Base-by-base conservation (phyloP, 1,284 basidiomycete genomes). In the Sporisorium iseilematis-ciliati region DNA sequence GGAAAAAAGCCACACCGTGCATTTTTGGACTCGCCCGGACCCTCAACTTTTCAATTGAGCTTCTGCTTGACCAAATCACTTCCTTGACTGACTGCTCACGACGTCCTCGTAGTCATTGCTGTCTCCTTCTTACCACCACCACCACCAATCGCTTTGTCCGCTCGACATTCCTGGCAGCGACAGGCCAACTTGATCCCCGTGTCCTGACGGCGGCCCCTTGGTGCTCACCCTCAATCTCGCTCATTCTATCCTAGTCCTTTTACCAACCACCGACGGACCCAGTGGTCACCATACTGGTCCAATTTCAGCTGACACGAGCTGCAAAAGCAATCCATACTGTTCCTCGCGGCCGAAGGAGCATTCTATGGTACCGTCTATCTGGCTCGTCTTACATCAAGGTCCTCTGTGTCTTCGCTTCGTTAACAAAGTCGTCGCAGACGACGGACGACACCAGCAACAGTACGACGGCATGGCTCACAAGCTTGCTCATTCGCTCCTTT, bases 101-200 rank as follows among this genome's bases (percentile, higher is more conserved):
- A 20, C n/a, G 21, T 21, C 41, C 8, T 55, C 18, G 42, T 5
- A n/a, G 4, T 46, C 46, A 10, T 41, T 29, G 16, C 29, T 11
- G 16, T 35, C 43, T 48, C 0, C 31, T 26, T 38, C 33, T 38
- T n/a, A 31, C 51, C 33, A 31, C 50, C 11, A 43, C 45, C 58
- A 65, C 41, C 68, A 64, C 57, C 61, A 56, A 59, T 57, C 26
- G 68, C 58, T 54, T 60, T 25, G 68, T 65, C 50, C 58, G 43
- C 57, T 60, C 62, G 57, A 35, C 53, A 51, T n/a, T n/a, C 41
- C 40, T 49, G 40, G 61, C 67, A 70, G 62, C 54, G 62, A 65
- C 57, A 65, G 40, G 62, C 58, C 12, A 42, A 25, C 38, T n/a
- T 46, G 23, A 51, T 29, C 42, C 49, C 53, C 57, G 23, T 43